Evolutionary conservation across 1,284 basidiomycete species (phyloP).

Genomic region (Irpex sp.): DNA sequence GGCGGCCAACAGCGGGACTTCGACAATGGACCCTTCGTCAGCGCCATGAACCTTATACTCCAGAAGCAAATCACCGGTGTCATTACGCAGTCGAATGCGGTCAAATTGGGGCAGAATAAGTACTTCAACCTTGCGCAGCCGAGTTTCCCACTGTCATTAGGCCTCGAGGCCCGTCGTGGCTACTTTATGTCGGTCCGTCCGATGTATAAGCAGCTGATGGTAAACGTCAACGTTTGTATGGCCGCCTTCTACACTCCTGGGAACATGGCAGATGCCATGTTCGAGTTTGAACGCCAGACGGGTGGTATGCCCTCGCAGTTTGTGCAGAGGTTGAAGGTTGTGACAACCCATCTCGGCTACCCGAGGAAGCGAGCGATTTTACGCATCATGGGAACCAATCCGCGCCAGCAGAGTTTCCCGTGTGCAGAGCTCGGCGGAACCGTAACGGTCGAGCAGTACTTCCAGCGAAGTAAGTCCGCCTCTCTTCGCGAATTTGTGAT

Average conservation of each 20-base stretch:
- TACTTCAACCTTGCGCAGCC: constrained; percentile 51
- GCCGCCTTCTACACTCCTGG: constrained; percentile 66
- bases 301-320: constrained; percentile 44
- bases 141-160: constrained; percentile 34
- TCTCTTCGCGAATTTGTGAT: neutral
- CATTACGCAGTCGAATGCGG: constrained; percentile 43
- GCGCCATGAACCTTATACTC: constrained; percentile 64
- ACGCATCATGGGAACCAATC: constrained; percentile 40
- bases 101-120: constrained; percentile 56
- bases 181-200: constrained; percentile 68
- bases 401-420: constrained; percentile 45
- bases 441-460: constrained; percentile 62
- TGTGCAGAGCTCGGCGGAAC: constrained; percentile 46
- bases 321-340: constrained; percentile 51
- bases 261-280: constrained; percentile 54
- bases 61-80: constrained; percentile 38
- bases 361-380: constrained; percentile 47
- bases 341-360: constrained; percentile 53
- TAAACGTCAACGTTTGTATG: constrained; percentile 74
- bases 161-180: constrained; percentile 58
- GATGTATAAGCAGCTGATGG: constrained; percentile 60
- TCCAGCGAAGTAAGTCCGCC: constrained; percentile 46
- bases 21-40: constrained; percentile 51
- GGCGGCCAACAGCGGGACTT: constrained; percentile 43
- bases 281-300: constrained; percentile 44